A percentile compares a stretch with the other conserved stretches of the same genome.
Evolutionary conservation across 805 yeast species (phyloP).

Genomic region (Starmerella powellii): DNA sequence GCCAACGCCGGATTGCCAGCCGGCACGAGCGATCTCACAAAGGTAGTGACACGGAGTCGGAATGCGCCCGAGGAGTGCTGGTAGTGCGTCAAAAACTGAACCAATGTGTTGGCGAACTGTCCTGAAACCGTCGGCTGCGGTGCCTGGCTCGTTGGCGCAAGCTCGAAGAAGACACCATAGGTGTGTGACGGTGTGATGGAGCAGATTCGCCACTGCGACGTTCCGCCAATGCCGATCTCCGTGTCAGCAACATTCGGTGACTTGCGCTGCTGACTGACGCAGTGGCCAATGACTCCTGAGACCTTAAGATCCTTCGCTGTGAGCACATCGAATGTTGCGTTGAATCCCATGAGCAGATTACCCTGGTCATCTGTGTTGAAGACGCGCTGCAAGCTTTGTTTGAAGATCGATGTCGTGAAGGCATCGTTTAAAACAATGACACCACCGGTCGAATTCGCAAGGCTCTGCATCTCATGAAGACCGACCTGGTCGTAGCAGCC

Average conservation of each 20-base stretch:
- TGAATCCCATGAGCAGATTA: slow-evolving; percentile 76
- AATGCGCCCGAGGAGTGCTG: slow-evolving; percentile 91
- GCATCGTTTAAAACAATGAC: slow-evolving; percentile 78
- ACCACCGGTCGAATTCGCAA: slow-evolving; percentile 84
- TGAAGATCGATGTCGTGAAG: slow-evolving; percentile 86
- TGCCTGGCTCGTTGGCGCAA: slow-evolving; percentile 32
- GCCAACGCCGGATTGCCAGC: slow-evolving; percentile 45
- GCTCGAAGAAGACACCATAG: slow-evolving; percentile 81
- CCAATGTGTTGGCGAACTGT: slow-evolving; percentile 26
- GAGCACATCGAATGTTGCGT: slow-evolving; percentile 75
- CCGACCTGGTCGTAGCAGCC: slow-evolving; percentile 97
- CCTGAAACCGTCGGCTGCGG: slow-evolving; percentile 25
- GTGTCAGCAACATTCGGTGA: slow-evolving; percentile 74
- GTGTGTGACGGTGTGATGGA: slow-evolving; percentile 77
- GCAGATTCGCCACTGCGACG: slow-evolving; percentile 78
- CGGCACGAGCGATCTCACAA: slow-evolving; percentile 42
- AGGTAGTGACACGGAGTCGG: slow-evolving; percentile 82
- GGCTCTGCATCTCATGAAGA: slow-evolving; percentile 79
- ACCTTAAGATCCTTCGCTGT: slow-evolving; percentile 80
- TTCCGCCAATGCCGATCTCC: slow-evolving; percentile 88
- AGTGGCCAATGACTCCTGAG: slow-evolving; percentile 90
- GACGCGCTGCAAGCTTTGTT: slow-evolving; percentile 77
- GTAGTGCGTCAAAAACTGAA: slow-evolving; percentile 83
- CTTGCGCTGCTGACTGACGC: slow-evolving; percentile 48
- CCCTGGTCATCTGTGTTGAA: slow-evolving; percentile 83